Evolutionary conservation across 2,329 filamentous ascomycete genomes (phyloP), one percentile per base, ranked within the genome.

Genomic region (Colletotrichum limetticola): DNA sequence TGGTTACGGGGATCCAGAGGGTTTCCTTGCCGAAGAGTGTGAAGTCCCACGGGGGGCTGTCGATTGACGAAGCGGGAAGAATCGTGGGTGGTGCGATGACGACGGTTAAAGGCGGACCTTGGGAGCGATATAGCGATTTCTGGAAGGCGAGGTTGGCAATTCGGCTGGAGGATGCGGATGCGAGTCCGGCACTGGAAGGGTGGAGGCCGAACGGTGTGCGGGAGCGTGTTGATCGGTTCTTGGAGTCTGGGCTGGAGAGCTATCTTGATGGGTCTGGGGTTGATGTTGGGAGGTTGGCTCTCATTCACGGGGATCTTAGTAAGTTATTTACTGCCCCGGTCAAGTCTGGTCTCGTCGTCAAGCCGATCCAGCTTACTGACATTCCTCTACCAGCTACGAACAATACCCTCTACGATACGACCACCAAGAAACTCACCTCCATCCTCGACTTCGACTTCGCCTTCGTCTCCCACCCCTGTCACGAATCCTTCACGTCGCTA

Each of bases 381-480:
- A 14, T 14, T 5, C 35, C 12, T 5, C 8, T 22, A 11, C 19
- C n/a, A 79, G 78, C 76, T 1, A 77, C 62, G 65, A 77, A 78
- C 57, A 80, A 81, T 52, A 66, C 80, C 5, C 74, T 80, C 4
- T 79, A 61, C 55, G 76, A 81, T 30, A 57, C 57, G 2, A 60
- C 12, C 4, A 74, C 74, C 7, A 75, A 74, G 12, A 70, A 63
- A n/a, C 68, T 80, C 35, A 78, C 78, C 0, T 77, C 72, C 1
- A 26, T 80, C 7, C 65, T 81, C 8, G 79, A 80, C 49, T 80
- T 80, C 57, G 79, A 80, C 69, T 80, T 58, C 24, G 74, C 78
- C 1, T 62, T 30, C 5, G 35, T 80, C 19, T 70, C 75, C 0
- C 76, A 80, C 32, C 78, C 77, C 1, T 59, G 52, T 14, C 74